Percentiles rank a stretch among this genome's conserved stretches.
Evolutionary conservation across 768 basidiomycete genomes (phyloP).

Genomic region (Leccinum subgranulosum): DNA sequence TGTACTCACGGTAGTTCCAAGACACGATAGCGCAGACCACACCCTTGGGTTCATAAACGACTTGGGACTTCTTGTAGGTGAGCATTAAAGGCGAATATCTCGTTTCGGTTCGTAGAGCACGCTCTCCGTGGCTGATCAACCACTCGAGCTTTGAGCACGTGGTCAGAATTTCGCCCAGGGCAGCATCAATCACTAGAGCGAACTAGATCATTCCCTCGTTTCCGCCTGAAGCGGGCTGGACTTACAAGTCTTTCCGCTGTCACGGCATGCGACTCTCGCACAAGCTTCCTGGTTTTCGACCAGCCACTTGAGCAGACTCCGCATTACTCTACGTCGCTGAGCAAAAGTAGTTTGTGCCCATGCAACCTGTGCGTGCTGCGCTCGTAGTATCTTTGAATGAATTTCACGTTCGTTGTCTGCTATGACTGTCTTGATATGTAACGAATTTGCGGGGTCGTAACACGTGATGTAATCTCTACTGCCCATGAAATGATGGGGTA

Average conservation of each 20-base stretch:
- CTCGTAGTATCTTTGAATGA: slow-evolving; percentile 60
- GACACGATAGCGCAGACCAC: slow-evolving; percentile 92
- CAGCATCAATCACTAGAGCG: slow-evolving; percentile 80
- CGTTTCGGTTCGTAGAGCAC: slow-evolving; percentile 66
- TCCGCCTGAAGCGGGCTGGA: slow-evolving; percentile 10
- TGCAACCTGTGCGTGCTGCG: slow-evolving; percentile 60
- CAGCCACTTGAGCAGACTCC: slow-evolving; percentile 89
- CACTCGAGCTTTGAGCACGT: slow-evolving; percentile 94
- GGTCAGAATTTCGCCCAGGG: slow-evolving; percentile 92
- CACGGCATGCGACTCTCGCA: slow-evolving; percentile 84
- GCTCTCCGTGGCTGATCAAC: slow-evolving; percentile 84
- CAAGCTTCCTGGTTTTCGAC: slow-evolving; percentile 87
- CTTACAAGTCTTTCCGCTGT: slow-evolving; percentile 93
- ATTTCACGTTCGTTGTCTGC: slow-evolving; percentile 78
- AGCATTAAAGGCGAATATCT: slow-evolving; percentile 66
- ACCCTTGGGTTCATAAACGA: slow-evolving; percentile 88
- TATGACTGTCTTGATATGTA: slow-evolving; percentile 74
- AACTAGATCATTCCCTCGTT: background rate
- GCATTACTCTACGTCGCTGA: slow-evolving; percentile 77
- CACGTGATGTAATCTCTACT: slow-evolving; percentile 77
- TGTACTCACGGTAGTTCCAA: slow-evolving; percentile 82
- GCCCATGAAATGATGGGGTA: slow-evolving; percentile 43
- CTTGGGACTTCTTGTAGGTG: slow-evolving; percentile 72
- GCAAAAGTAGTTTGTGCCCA: slow-evolving; percentile 78
- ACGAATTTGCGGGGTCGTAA: slow-evolving; percentile 86